Percentiles rank a stretch among this genome's conserved stretches.
These are phyloP conservation scores for Backusella morwellensis DNA, from an alignment of 192 early-diverging fungal species.

Conservation along the genomic window DNA sequence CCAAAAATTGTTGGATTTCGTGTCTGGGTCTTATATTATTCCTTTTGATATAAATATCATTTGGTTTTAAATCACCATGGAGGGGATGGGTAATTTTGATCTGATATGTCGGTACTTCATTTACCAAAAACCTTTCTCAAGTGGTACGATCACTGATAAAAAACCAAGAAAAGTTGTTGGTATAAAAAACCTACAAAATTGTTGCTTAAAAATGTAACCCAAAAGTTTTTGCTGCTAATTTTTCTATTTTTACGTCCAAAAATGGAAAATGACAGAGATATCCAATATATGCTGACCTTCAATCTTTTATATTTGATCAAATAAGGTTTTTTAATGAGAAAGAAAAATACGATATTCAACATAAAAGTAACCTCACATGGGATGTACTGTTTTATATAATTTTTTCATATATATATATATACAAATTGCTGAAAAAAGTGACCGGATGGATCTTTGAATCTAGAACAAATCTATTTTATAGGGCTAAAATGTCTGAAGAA, in stretches of 20 bases:
- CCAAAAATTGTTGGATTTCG: neutral
- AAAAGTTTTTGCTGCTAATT: neutral
- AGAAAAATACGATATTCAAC: neutral
- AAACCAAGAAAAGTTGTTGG: neutral
- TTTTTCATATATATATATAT: neutral
- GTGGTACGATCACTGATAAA: no score
- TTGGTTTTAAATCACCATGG: neutral
- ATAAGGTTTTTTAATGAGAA: neutral
- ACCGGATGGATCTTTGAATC: no score
- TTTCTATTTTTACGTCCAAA: neutral
- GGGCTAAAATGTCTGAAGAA: neutral
- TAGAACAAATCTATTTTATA: neutral
- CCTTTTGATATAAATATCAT: neutral
- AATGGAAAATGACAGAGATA: neutral
- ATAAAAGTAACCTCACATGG: neutral
- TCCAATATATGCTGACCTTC: neutral
- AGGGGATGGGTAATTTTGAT: no score
- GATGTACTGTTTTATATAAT: neutral
- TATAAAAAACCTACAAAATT: neutral
- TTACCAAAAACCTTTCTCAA: no score
- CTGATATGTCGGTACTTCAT: no score
- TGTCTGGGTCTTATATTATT: neutral
- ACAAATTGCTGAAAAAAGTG: neutral
- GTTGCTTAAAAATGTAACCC: neutral
- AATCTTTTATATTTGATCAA: neutral